Percentiles rank a stretch among this genome's conserved stretches.
phyloP scores from a whole-genome alignment of 2,329 filamentous ascomycete genomes.

The Cercospora sojina region DNA sequence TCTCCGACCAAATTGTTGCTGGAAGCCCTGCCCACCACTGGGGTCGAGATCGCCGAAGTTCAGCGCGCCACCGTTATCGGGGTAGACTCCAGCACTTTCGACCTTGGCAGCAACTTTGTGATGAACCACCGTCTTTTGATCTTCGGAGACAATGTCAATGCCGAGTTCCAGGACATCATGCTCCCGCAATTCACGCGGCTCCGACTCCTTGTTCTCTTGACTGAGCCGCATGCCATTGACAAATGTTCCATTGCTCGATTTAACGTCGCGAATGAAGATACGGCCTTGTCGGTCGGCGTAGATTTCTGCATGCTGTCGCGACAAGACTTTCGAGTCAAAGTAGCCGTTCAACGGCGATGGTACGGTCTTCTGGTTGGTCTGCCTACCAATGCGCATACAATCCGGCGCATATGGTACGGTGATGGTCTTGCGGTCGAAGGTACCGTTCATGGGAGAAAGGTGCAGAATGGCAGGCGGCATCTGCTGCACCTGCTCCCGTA shows the following conservation, averaged over 20 bases:
- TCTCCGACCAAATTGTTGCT: conserved; percentile 58
- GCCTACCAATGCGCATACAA: conserved; percentile 87
- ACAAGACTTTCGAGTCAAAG: conserved; percentile 97
- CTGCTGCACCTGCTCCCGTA: conserved; percentile 50
- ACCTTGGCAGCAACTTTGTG: conserved; percentile 98
- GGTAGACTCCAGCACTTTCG: conserved; percentile 86
- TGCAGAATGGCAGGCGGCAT: conserved; percentile 73
- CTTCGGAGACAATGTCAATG: conserved; percentile 97
- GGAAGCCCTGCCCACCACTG: conserved; percentile 67
- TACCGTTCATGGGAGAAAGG: conserved; percentile 87
- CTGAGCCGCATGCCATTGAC: conserved; percentile 90
- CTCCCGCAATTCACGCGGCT: conserved; percentile 88
- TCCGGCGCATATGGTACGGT: conserved; percentile 91
- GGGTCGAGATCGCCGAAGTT: conserved; percentile 91
- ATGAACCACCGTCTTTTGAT: conserved; percentile 97
- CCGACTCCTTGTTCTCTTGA: conserved; percentile 91
- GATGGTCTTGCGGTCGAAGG: conserved; percentile 96
- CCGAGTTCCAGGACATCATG: conserved; percentile 91
- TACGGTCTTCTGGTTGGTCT: conserved; percentile 95
- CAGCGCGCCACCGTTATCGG: conserved; percentile 72
- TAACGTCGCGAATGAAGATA: conserved; percentile 94
- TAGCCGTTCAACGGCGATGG: conserved; percentile 90
- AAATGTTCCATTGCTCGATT: conserved; percentile 98
- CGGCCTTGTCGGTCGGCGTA: conserved; percentile 76
- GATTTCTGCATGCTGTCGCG: conserved; percentile 91